Evolutionary conservation across 371 early-diverging fungal genomes (phyloP).

Genomic region (Mortierella sp.): DNA sequence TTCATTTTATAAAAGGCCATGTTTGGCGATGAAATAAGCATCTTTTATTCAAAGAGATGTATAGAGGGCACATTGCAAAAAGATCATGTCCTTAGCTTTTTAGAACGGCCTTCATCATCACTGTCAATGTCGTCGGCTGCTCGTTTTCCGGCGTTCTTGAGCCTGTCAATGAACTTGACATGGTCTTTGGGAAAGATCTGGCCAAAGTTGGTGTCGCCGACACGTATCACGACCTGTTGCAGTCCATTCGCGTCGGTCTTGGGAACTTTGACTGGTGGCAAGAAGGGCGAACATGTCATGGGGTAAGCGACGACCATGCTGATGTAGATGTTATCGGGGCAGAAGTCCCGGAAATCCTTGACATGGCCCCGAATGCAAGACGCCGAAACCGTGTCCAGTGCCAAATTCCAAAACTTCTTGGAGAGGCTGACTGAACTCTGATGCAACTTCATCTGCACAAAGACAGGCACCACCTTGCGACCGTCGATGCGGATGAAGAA

Average conservation of each 20-base stretch:
- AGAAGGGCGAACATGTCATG: constrained; percentile 20
- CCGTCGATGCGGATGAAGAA: constrained; percentile 34
- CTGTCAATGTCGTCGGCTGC: constrained; percentile 12
- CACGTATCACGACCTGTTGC: constrained; percentile 27
- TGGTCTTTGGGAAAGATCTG: constrained; percentile 14
- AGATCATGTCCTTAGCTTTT: constrained; percentile 18
- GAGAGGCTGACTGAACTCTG: constrained; percentile 19
- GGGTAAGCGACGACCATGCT: constrained; percentile 45
- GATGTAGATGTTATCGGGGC: constrained; percentile 35
- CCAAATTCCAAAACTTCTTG: constrained; percentile 15
- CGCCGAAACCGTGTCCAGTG: constrained; percentile 32
- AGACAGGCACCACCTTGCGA: constrained; percentile 18
- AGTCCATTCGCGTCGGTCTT: constrained; percentile 23
- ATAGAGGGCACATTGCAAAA: no score
- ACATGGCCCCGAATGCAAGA: constrained; percentile 19
- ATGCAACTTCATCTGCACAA: constrained; percentile 32
- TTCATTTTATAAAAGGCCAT: background rate
- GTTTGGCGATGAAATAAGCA: no score
- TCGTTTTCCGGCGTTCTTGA: constrained; percentile 14
- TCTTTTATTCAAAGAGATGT: background rate
- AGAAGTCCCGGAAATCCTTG: constrained; percentile 23
- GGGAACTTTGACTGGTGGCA: constrained; percentile 19
- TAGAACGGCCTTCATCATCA: constrained; percentile 12
- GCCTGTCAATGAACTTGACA: constrained; percentile 16
- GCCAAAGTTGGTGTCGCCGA: constrained; percentile 27